phyloP scores from a whole-genome alignment of 225 moss, liverwort and hornwort species.

The Thuidium tamariscinum region DNA sequence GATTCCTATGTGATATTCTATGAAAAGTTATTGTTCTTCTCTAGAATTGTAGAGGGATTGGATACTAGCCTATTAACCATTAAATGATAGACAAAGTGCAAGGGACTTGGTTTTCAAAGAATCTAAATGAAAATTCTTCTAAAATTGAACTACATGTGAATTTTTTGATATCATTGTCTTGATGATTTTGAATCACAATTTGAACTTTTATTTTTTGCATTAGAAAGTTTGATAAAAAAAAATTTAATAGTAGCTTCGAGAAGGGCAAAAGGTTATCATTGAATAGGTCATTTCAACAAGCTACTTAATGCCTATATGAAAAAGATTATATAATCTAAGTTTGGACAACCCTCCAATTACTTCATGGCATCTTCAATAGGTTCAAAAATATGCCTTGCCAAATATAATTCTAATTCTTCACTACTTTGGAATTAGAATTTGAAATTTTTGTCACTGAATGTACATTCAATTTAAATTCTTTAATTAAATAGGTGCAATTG shows the following conservation, averaged over 20 bases:
- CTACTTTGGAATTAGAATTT: not conserved
- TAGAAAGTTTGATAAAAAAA: not conserved
- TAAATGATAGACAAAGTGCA: too few species aligned
- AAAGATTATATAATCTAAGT: rapidly evolving
- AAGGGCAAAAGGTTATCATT: rapidly evolving
- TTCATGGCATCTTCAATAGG: not conserved
- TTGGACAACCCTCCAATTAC: rapidly evolving
- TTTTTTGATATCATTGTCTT: not conserved
- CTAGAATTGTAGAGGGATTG: rapidly evolving
- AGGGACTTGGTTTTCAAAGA: rapidly evolving
- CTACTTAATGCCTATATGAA: rapidly evolving
- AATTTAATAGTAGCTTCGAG: not conserved
- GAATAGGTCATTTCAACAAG: not conserved
- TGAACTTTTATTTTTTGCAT: not conserved
- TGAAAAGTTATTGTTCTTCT: rapidly evolving
- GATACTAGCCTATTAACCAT: not conserved
- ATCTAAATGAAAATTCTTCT: not conserved
- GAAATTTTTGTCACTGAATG: rapidly evolving
- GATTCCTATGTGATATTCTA: rapidly evolving
- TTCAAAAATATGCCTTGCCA: rapidly evolving
- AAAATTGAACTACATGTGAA: not conserved
- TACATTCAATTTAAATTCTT: rapidly evolving
- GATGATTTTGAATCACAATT: not conserved
- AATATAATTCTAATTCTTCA: not conserved
- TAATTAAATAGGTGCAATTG: not conserved